phyloP scores from a whole-genome alignment of 2,329 filamentous ascomycete species.

The Fusarium dimerum region DNA sequence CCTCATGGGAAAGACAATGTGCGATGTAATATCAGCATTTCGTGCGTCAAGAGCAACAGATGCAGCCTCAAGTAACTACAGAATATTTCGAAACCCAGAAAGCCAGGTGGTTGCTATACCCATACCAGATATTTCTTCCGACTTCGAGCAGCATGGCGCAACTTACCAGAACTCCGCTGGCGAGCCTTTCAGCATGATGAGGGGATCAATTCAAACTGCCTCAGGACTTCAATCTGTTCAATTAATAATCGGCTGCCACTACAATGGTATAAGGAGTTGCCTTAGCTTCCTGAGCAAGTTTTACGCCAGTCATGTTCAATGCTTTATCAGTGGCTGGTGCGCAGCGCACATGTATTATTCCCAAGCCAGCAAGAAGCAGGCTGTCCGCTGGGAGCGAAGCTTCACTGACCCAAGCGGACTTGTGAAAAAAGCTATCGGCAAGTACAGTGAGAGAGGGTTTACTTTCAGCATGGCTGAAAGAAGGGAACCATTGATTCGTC shows the following conservation, averaged over 20 bases:
- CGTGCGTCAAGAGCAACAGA: too few relatives aligned
- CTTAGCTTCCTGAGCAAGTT: slow-evolving; percentile 14
- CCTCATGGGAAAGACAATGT: too few relatives aligned
- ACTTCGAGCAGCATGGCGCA: not conserved
- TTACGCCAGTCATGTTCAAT: slow-evolving; percentile 12
- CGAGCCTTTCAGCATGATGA: slow-evolving; percentile 6
- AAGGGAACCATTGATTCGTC: slow-evolving; percentile 1
- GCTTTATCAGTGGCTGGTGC: slow-evolving; percentile 11
- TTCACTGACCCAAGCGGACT: not conserved
- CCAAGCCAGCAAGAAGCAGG: slow-evolving; percentile 2
- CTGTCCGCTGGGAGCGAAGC: slow-evolving; percentile 1
- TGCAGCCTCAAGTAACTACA: too few relatives aligned
- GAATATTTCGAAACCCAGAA: not conserved
- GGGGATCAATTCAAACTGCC: slow-evolving; percentile 2
- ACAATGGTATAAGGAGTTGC: slow-evolving; percentile 3
- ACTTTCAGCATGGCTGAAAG: not conserved
- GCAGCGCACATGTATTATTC: slow-evolving; percentile 11
- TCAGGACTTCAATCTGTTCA: slow-evolving; percentile 2
- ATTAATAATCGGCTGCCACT: slow-evolving; percentile 9
- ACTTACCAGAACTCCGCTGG: slow-evolving; percentile 1
- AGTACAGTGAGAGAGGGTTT: slow-evolving; percentile 7
- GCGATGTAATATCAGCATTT: too few relatives aligned
- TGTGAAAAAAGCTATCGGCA: slow-evolving; percentile 2
- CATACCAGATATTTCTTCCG: not conserved
- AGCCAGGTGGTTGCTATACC: not conserved